Conservation (phyloP, 257 asterid species). For the Solanum pinnatisectum region DNA sequence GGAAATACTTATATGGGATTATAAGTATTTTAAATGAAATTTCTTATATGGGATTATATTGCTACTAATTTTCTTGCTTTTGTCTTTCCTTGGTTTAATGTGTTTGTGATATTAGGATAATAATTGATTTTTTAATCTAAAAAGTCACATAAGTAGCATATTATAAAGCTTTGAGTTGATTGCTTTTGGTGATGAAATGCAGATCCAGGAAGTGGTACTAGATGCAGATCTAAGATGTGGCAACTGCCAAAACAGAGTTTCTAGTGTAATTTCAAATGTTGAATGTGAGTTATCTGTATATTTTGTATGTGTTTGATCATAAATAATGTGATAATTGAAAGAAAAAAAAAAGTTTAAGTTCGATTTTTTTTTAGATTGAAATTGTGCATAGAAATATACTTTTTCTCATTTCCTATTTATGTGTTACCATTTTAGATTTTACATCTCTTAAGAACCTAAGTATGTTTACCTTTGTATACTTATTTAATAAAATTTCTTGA, state of each 20-base stretch:
- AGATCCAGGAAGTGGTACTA: slow-evolving; percentile 13
- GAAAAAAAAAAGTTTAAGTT: not conserved
- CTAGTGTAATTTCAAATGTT: slow-evolving; percentile 14
- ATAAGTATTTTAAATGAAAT: not conserved
- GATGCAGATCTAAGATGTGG: slow-evolving; percentile 21
- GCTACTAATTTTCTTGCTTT: not conserved
- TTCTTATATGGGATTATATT: not conserved
- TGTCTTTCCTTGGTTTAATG: not conserved
- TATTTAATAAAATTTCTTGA: too few relatives aligned
- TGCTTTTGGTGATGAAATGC: not conserved
- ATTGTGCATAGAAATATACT: not conserved
- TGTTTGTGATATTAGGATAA: not conserved
- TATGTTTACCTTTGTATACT: too few relatives aligned
- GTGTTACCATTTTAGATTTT: not conserved
- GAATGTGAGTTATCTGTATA: slow-evolving; percentile 1
- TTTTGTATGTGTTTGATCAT: too few relatives aligned
- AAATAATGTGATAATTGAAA: not conserved
- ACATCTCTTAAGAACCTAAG: not conserved
- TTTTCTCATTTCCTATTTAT: not conserved
- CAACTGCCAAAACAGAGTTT: slow-evolving; percentile 19
- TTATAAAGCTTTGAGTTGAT: not conserved
- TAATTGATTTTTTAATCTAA: not conserved
- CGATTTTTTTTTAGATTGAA: not conserved
- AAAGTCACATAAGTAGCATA: not conserved
- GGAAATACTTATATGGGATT: not conserved